Conservation (phyloP, 1,284 basidiomycete genomes). For the Sanghuangporus weigelae region DNA sequence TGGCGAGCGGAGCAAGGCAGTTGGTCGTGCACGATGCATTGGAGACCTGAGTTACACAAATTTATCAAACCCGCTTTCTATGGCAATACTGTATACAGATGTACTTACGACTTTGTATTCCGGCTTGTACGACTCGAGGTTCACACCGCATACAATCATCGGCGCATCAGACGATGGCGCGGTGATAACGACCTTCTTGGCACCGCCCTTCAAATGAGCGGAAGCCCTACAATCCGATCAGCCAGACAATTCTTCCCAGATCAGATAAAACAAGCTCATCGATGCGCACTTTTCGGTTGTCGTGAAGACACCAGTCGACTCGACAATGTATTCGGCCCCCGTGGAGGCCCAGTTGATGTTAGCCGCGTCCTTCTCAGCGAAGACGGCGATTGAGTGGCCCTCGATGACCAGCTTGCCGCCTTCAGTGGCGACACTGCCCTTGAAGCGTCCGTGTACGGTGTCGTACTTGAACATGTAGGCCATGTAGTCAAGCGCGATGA, state of each 20-base stretch:
- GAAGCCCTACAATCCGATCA: slow-evolving; percentile 57
- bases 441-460: slow-evolving; percentile 95
- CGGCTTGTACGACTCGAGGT: slow-evolving; percentile 91
- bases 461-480: slow-evolving; percentile 99
- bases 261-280: background rate
- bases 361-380: slow-evolving; percentile 84
- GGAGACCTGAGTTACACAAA: slow-evolving; percentile 59
- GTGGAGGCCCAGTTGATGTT: slow-evolving; percentile 80
- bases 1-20: slow-evolving; percentile 97
- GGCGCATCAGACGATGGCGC: slow-evolving; percentile 98
- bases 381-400: slow-evolving; percentile 78
- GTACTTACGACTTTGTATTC: slow-evolving; percentile 78
- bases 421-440: slow-evolving; percentile 79
- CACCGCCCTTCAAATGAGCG: slow-evolving; percentile 96
- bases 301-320: slow-evolving; percentile 99
- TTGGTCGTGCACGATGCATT: slow-evolving; percentile 99
- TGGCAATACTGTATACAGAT: background rate
- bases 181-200: slow-evolving; percentile 99
- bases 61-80: background rate
- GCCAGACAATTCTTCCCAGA: background rate
- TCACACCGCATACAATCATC: slow-evolving; percentile 97
- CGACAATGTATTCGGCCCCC: slow-evolving; percentile 92
- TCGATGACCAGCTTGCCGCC: slow-evolving; percentile 90
- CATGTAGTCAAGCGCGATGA: slow-evolving; percentile 96
- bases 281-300: slow-evolving; percentile 70